phyloP scores from a whole-genome alignment of 768 basidiomycete species.

The Tephrocybe sp. region DNA sequence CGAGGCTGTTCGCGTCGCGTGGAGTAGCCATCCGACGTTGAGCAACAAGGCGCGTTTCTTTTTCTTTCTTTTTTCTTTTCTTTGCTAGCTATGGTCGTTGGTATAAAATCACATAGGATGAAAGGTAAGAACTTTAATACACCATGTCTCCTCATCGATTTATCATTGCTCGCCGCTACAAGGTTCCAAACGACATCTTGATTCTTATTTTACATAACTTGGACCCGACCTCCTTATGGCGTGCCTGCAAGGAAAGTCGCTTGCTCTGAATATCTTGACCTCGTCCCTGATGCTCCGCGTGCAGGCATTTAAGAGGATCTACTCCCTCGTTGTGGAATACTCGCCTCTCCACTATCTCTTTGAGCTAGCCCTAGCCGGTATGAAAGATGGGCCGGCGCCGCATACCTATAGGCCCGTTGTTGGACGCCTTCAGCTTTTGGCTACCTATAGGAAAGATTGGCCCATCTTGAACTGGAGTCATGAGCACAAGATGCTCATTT shows the following conservation, averaged over 20 bases:
- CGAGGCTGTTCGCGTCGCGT: slow-evolving; percentile 41
- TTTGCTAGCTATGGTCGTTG: slow-evolving; percentile 29
- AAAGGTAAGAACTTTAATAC: slow-evolving; percentile 28
- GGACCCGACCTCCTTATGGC: slow-evolving; percentile 47
- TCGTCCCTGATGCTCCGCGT: not conserved
- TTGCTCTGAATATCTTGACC: not conserved
- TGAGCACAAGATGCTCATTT: slow-evolving; percentile 43
- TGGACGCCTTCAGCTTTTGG: slow-evolving; percentile 44
- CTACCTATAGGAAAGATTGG: slow-evolving; percentile 49
- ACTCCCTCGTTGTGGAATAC: slow-evolving; percentile 44
- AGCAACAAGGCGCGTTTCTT: slow-evolving; percentile 43
- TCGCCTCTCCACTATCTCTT: slow-evolving; percentile 49
- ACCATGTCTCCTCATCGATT: slow-evolving; percentile 48
- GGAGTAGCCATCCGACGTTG: slow-evolving; percentile 38
- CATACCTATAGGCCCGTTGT: slow-evolving; percentile 36
- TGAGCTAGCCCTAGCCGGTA: slow-evolving; percentile 48
- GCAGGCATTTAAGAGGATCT: slow-evolving; percentile 49
- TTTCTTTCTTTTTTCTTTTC: slow-evolving; percentile 42
- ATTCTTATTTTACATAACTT: slow-evolving; percentile 48
- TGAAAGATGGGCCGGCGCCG: slow-evolving; percentile 49
- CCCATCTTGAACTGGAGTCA: slow-evolving; percentile 47
- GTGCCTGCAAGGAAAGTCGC: slow-evolving; percentile 43
- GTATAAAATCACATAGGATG: slow-evolving; percentile 49
- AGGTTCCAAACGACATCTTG: slow-evolving; percentile 52
- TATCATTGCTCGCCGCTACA: slow-evolving; percentile 43